phyloP scores from a whole-genome alignment of 1,284 basidiomycete species.

The Microbotryum violaceum region DNA sequence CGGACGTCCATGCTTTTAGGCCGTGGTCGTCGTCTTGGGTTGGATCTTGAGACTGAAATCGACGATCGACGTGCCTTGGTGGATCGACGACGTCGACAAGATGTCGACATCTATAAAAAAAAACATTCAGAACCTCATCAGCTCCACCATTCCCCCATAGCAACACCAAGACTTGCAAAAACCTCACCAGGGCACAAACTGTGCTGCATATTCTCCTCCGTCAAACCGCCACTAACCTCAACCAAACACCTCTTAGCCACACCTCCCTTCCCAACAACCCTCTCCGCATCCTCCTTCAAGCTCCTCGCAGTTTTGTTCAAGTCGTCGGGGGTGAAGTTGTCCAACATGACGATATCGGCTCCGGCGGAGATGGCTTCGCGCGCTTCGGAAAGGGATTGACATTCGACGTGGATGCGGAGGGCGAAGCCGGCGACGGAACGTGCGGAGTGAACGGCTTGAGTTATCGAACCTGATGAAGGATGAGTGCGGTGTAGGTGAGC shows the following conservation, averaged over 20 bases:
- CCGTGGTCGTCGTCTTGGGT: conserved; percentile 36
- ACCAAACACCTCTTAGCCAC: conserved; percentile 62
- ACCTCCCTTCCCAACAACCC: conserved; percentile 35
- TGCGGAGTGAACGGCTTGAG: conserved; percentile 73
- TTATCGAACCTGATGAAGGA: conserved; percentile 91
- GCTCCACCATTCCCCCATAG: neutral
- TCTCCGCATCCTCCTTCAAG: conserved; percentile 63
- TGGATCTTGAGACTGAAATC: conserved; percentile 93
- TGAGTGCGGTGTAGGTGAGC: neutral
- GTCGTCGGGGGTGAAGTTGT: conserved; percentile 77
- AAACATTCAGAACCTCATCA: neutral
- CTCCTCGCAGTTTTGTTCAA: conserved; percentile 59
- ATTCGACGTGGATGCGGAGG: conserved; percentile 89
- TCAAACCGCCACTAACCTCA: conserved; percentile 88
- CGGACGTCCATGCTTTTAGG: too few species aligned
- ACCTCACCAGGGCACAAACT: conserved; percentile 65
- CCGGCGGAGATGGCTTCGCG: conserved; percentile 93
- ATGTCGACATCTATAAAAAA: conserved; percentile 74
- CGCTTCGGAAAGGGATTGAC: conserved; percentile 77
- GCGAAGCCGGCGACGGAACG: conserved; percentile 87
- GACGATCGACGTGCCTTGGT: conserved; percentile 79
- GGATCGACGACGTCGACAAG: conserved; percentile 81
- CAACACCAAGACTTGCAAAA: neutral
- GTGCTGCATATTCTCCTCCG: conserved; percentile 67
- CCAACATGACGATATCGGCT: conserved; percentile 96